phyloP scores from a whole-genome alignment of 768 basidiomycete genomes.

The Chalciporus chontae region DNA sequence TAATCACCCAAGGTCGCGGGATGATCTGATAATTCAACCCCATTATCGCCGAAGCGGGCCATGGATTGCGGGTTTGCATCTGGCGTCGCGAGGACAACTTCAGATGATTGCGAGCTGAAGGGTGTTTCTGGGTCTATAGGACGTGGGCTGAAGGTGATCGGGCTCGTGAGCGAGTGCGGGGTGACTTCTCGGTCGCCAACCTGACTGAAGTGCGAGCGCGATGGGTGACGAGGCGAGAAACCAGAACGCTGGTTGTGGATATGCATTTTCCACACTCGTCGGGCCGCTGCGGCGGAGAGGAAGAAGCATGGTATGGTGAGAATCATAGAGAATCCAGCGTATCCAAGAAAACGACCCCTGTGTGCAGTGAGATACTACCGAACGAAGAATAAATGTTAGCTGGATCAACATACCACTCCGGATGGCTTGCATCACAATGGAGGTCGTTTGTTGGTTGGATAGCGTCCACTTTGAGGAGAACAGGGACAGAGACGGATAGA shows the following conservation, averaged over 20 bases:
- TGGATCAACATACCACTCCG: conserved; percentile 47
- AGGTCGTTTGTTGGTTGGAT: conserved; percentile 48
- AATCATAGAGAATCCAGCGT: conserved; percentile 54
- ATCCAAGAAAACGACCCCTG: conserved; percentile 63
- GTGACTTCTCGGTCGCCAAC: background rate
- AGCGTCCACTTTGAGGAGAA: conserved; percentile 43
- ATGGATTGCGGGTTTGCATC: background rate
- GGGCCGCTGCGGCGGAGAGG: conserved; percentile 35
- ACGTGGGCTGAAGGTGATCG: conserved; percentile 17
- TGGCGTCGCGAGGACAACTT: background rate
- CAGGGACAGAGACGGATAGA: conserved; percentile 38
- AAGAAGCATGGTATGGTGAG: conserved; percentile 50
- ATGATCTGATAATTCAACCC: background rate
- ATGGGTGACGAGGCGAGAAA: background rate
- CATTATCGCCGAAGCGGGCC: background rate
- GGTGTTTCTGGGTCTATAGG: background rate
- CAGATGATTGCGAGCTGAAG: background rate
- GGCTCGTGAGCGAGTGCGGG: conserved; percentile 12
- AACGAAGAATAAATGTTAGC: background rate
- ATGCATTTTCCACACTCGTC: conserved; percentile 19
- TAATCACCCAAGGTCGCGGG: background rate
- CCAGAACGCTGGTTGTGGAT: conserved; percentile 14
- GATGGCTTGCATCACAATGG: conserved; percentile 56
- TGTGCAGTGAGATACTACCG: conserved; percentile 1
- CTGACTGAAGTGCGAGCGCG: background rate